Evolutionary conservation across 352 stramenopile genomes (phyloP), one percentile per base, ranked within the genome.

Genomic region (Phytophthora europaea): DNA sequence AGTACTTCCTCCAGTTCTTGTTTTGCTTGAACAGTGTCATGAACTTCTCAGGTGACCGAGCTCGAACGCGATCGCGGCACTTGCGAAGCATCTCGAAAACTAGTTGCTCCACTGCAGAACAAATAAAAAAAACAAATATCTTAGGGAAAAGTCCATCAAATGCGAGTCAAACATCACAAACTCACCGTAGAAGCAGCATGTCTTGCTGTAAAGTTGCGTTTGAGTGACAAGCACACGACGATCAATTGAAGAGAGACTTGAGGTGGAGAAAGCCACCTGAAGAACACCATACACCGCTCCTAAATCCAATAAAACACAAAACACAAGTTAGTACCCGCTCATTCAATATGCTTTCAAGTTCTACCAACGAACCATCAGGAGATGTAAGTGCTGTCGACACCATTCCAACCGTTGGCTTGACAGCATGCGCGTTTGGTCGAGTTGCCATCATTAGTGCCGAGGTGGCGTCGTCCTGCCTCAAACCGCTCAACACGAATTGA

Each of bases 1-100:
- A 93, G 51, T 93, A 92, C 51, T 92, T 94, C 4, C 83, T 74
- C 85, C 87, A 94, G 54, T 87, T 89, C 57, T 87, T 87, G 56
- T 78, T 91, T 83, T 94, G 87, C 69, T 91, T 92, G 72, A 92
- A 93, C 8, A 94, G 61, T 31, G 80, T 85, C 23, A 75, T 67
- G 36, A 94, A 93, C 6, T 69, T 82, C 4, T 87, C 75, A 1
- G 83, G 87, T 0, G 72, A 58, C 12, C 83, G 80, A 15, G 79
- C 78, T 8, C 76, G 76, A 18, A 89, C 63, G 22, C 80, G 76
- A 38, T 93, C 87, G 4, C 79, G 74, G 52, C 77, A 84, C 59
- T 89, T 81, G 10, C 83, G 82, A 43, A 91, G 68, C 75, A 93
- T 84, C 26, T 90, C 84, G 45, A 85, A 76, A 1, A 94, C 34